Evolutionary conservation across 2,329 filamentous ascomycete genomes (phyloP), one percentile per base, ranked within the genome.

Genomic region (Thelonectria discophora): DNA sequence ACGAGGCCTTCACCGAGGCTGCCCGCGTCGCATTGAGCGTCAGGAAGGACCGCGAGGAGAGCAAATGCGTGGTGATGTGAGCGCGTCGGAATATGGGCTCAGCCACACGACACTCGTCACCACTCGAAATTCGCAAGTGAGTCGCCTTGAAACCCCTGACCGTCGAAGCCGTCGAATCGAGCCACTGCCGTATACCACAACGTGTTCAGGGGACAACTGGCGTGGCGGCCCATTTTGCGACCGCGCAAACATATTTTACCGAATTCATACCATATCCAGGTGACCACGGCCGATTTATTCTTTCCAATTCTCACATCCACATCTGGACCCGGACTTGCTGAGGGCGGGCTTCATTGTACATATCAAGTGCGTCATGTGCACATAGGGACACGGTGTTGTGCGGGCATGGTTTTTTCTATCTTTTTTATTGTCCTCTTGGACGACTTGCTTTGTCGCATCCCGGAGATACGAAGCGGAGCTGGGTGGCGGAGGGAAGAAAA

Each of bases 1-100:
- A 98, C 79, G 95, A 99, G 79, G 95, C 95, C 45, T 99, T 99
- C 74, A 98, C 95, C 42, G 95, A 99, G 82, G 95, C 95, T 42
- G 94, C 95, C 21, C 90, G 96, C 73, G 95, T 99, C 37, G 95
- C 95, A 13, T 83, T 99, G 58, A 88, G 87, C 68, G 87, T 90
- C 59, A 89, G 86, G 79, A 86, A 87, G 71, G 86, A 86, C 63
- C 84, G 86, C 69, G 86, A 89, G 64, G 85, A 87, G 60, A 81
- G 80, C 65, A 87, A 86, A 73, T 90, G 87, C 75, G 73, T 74
- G 63, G 75, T 90, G 63, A 89, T 90, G 87, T 90, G 77, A 77
- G 42, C n/a, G 48, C 6, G 49, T 17, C 46, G n/a, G 18, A 60
- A 15, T 15, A 34, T 50, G 50, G 30, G 40, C 59, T 54, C 50